Evolutionary conservation across 495 filamentous ascomycete genomes (phyloP), one percentile per base, ranked within the genome.

Genomic region (Aspergillus incahuasiensis): DNA sequence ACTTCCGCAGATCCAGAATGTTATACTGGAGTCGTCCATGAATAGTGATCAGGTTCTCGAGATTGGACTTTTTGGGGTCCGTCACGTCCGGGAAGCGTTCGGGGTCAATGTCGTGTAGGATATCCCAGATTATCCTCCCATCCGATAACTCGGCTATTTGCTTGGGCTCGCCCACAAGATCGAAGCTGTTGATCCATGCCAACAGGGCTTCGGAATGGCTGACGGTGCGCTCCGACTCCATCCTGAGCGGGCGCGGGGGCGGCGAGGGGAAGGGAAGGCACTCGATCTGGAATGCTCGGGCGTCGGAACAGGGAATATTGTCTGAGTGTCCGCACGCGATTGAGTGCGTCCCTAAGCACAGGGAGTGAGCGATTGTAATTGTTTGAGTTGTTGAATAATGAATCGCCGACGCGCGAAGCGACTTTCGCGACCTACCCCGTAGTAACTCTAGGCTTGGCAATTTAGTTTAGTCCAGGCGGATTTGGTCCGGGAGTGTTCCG

Each of bases 1-100:
- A 79, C 60, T 83, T 73, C 51, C 82, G 77, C 25, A 74, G n/a
- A 40, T 40, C 38, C 3, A 40, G 76, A 54, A 91, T 84, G 65
- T 88, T 91, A 52, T 75, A 80, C 43, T 82, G 75, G 4, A 91
- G 70, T 20, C 80, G 76, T 55, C 84, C 84, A 68, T 85, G 82
- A 56, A 91, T 78, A 51, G 84, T 80, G 70, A 89, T 87, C 47
- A 91, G 66, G 63, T 82, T 84, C 47, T 89, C 88, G 48, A 91
- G 65, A 64, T 82, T 83, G 64, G 79, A 77, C 67, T 77, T 79
- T 64, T 79, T 82, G 57, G 70, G 68, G 32, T 75, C 68, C 56
- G 86, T 76, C 59, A 77, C 79, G 57, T 81, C 80, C 34, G 81
- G 72, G 64, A 94, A 90, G 66, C 86, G 86, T 7, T 82, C 74